These are phyloP conservation scores for Circinella minor DNA, from an alignment of 371 early-diverging fungal genomes.

Conservation along the genomic window DNA sequence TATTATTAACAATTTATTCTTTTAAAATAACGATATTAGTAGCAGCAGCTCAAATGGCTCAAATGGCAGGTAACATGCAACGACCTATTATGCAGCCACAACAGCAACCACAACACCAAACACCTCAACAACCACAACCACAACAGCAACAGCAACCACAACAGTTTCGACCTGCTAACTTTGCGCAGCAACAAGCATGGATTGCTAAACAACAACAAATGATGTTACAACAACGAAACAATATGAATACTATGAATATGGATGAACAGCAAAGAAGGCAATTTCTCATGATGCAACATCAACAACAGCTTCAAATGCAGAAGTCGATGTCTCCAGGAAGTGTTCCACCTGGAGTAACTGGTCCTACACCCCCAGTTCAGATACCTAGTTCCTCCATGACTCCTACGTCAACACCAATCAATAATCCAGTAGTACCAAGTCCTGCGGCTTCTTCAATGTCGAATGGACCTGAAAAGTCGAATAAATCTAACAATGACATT, in stretches of 20 bases:
- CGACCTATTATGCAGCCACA: slow-evolving; percentile 13
- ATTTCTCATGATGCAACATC: slow-evolving; percentile 24
- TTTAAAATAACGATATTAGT: no score
- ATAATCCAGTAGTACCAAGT: slow-evolving; percentile 12
- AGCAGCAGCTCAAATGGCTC: background rate
- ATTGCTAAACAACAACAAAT: slow-evolving; percentile 38
- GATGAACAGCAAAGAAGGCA: slow-evolving; percentile 31
- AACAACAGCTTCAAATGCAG: slow-evolving; percentile 29
- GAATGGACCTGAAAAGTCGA: slow-evolving; percentile 8
- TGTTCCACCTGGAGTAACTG: background rate
- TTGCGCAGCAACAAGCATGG: slow-evolving; percentile 35
- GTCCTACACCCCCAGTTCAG: background rate
- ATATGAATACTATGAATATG: background rate
- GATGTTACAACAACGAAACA: slow-evolving; percentile 25
- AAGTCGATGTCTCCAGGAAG: slow-evolving; percentile 15
- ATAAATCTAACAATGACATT: slow-evolving; percentile 13
- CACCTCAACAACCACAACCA: background rate
- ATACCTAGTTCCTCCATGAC: background rate
- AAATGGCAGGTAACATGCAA: slow-evolving; percentile 8
- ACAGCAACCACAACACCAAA: slow-evolving; percentile 13
- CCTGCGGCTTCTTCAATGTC: slow-evolving; percentile 11
- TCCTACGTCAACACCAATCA: background rate
- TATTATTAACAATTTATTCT: no score
- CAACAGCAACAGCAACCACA: slow-evolving; percentile 23
- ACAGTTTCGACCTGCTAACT: slow-evolving; percentile 20